Conservation (phyloP, 2,329 filamentous ascomycete genomes). For the Arthrobotrys conoides region DNA sequence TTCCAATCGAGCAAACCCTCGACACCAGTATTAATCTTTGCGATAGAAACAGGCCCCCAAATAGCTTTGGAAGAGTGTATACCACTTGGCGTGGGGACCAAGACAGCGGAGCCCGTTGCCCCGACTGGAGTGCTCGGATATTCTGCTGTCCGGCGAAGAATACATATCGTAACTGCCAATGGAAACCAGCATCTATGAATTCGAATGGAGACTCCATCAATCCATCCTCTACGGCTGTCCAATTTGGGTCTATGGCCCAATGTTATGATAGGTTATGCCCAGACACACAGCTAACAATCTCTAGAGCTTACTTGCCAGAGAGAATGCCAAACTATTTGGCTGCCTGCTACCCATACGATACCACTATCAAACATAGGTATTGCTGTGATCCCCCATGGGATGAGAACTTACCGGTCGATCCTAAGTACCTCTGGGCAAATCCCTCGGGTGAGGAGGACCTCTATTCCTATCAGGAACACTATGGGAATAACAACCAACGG, state of each 20-base stretch:
- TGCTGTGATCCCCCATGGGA: slow-evolving; percentile 49
- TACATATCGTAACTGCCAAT: slow-evolving; percentile 65
- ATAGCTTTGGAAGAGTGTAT: background rate
- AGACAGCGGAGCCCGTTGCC: slow-evolving; percentile 51
- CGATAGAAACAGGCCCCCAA: slow-evolving; percentile 31
- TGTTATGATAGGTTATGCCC: background rate
- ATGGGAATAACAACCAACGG: background rate
- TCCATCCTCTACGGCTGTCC: background rate
- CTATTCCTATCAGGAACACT: slow-evolving; percentile 60
- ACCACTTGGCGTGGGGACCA: background rate
- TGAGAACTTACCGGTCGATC: slow-evolving; percentile 65
- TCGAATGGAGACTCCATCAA: slow-evolving; percentile 33
- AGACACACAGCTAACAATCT: slow-evolving; percentile 1
- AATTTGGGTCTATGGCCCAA: background rate
- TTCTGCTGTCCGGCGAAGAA: slow-evolving; percentile 65
- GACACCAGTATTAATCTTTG: background rate
- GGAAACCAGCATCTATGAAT: slow-evolving; percentile 59
- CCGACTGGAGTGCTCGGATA: slow-evolving; percentile 63
- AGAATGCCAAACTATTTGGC: slow-evolving; percentile 2
- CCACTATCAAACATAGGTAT: slow-evolving; percentile 56
- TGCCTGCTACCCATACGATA: slow-evolving; percentile 36
- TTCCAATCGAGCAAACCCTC: background rate
- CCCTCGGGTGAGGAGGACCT: slow-evolving; percentile 62
- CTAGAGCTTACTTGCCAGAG: background rate
- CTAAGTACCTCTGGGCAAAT: slow-evolving; percentile 54